phyloP scores from a whole-genome alignment of 176 grass and related monocot species.

The Tillandsia fasciculata region DNA sequence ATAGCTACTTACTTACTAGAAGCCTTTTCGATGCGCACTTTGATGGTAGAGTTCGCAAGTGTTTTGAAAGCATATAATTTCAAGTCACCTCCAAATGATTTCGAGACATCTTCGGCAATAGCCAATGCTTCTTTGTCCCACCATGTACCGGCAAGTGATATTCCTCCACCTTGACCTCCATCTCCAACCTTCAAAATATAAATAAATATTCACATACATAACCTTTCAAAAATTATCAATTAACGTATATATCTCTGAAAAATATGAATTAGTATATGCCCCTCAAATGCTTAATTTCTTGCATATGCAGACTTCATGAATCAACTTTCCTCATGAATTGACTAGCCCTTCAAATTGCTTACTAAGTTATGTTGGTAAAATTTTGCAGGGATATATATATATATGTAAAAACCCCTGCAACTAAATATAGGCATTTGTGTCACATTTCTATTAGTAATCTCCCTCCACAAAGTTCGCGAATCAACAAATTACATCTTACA shows the following conservation, averaged over 20 bases:
- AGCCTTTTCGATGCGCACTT: constrained; percentile 83
- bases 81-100: constrained; percentile 52
- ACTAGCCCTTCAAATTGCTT: no score
- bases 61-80: constrained; percentile 92
- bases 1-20: constrained; percentile 55
- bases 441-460: background rate
- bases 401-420: background rate
- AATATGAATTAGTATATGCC: no score
- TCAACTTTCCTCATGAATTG: no score
- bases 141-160: constrained; percentile 61
- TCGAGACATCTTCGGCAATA: constrained; percentile 65
- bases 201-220: background rate
- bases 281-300: no score
- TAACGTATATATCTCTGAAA: no score
- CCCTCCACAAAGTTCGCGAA: background rate
- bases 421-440: background rate
- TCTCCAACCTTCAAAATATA: constrained; percentile 60
- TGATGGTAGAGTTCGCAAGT: constrained; percentile 45
- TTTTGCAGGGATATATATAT: no score
- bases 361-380: no score
- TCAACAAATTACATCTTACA: constrained; percentile 22
- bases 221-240: no score
- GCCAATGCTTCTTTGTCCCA: constrained; percentile 87
- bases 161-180: constrained; percentile 80
- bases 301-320: no score